phyloP scores from a whole-genome alignment of 2,329 filamentous ascomycete genomes.

The Colletotrichum echinochloae region DNA sequence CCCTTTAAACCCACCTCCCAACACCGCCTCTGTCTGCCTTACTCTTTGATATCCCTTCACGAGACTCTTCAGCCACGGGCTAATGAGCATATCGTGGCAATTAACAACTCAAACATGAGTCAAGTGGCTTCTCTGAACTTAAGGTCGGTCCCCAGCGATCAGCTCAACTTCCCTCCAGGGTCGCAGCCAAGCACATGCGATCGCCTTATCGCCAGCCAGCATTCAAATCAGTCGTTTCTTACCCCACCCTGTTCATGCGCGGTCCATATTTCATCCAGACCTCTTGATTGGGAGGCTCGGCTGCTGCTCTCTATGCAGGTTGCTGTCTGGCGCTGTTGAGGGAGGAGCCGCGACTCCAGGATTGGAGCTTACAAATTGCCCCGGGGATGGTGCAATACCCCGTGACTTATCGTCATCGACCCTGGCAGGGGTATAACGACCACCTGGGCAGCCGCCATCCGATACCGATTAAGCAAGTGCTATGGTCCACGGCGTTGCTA shows the following conservation, averaged over 20 bases:
- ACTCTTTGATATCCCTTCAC: neutral
- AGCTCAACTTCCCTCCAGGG: slow-evolving; percentile 26
- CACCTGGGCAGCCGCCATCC: slow-evolving; percentile 37
- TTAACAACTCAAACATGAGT: slow-evolving; percentile 23
- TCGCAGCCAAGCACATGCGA: slow-evolving; percentile 33
- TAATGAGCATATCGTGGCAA: neutral
- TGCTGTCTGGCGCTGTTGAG: slow-evolving; percentile 41
- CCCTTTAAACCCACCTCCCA: neutral
- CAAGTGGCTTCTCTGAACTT: slow-evolving; percentile 33
- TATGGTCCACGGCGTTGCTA: slow-evolving; percentile 23
- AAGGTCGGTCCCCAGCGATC: slow-evolving; percentile 10
- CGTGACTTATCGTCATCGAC: slow-evolving; percentile 60
- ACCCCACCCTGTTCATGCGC: slow-evolving; percentile 40
- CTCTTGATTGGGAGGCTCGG: slow-evolving; percentile 49
- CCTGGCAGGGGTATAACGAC: slow-evolving; percentile 40
- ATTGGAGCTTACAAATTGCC: slow-evolving; percentile 58
- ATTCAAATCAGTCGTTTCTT: slow-evolving; percentile 22
- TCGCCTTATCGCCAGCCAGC: slow-evolving; percentile 34
- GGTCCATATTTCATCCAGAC: slow-evolving; percentile 35
- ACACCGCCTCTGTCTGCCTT: neutral
- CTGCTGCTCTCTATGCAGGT: slow-evolving; percentile 39
- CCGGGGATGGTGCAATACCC: slow-evolving; percentile 70
- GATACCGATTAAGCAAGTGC: slow-evolving; percentile 38
- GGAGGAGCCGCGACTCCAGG: slow-evolving; percentile 43
- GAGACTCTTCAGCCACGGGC: neutral